phyloP scores from a whole-genome alignment of 2,329 filamentous ascomycete genomes.

The Aspergillus sp. region DNA sequence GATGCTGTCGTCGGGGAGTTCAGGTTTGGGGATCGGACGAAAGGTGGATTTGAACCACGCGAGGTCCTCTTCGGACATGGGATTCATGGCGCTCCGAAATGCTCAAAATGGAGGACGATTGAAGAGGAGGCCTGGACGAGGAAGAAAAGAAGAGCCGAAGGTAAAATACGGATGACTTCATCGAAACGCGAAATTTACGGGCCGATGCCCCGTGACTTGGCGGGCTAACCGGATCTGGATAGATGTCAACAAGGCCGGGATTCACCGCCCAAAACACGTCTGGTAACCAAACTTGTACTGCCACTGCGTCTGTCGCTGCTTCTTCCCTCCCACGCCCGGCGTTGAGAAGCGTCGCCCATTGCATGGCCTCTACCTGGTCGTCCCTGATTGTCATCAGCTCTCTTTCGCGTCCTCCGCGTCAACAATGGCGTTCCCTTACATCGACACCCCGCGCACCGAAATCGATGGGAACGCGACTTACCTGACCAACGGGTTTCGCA shows the following conservation, averaged over 20 bases:
- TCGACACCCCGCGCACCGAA: conserved; percentile 81
- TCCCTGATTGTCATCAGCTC: neutral
- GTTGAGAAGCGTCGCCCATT: conserved; percentile 29
- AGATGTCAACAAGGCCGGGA: conserved; percentile 42
- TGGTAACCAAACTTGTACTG: conserved; percentile 7
- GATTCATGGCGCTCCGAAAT: conserved; percentile 34
- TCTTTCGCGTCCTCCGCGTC: conserved; percentile 17
- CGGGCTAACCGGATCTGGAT: conserved; percentile 34
- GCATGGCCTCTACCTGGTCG: conserved; percentile 12
- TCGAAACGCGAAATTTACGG: conserved; percentile 28
- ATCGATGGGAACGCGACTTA: conserved; percentile 82
- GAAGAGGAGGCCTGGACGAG: neutral
- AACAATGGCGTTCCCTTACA: conserved; percentile 65
- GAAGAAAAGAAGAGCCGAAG: neutral
- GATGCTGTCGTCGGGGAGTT: conserved; percentile 77
- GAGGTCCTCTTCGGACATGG: conserved; percentile 55
- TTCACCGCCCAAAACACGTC: conserved; percentile 37
- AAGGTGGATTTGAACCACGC: conserved; percentile 68
- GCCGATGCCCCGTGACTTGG: conserved; percentile 16
- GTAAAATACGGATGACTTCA: conserved; percentile 34
- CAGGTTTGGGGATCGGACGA: conserved; percentile 61
- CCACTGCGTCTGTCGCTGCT: conserved; percentile 1
- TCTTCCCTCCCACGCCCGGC: conserved; percentile 1
- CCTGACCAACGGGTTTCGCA: conserved; percentile 65
- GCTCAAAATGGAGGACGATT: neutral